Evolutionary conservation across 768 basidiomycete species (phyloP).

Genomic region (Cystoderma amianthinum): DNA sequence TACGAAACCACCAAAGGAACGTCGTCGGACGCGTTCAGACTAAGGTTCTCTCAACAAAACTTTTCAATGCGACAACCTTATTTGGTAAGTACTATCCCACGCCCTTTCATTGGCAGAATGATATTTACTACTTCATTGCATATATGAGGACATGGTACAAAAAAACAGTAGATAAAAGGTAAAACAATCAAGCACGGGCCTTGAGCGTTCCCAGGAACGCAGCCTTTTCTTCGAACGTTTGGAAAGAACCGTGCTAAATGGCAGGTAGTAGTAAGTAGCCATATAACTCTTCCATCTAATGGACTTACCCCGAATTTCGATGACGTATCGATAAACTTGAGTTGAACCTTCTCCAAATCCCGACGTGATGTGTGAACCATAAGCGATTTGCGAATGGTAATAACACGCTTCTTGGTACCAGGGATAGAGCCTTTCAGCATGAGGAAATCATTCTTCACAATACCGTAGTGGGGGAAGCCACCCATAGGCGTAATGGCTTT

Average conservation of each 20-base stretch:
- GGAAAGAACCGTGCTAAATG: conserved; percentile 87
- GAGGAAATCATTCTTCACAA: conserved; percentile 97
- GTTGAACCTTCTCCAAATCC: conserved; percentile 95
- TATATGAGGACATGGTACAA: conserved; percentile 28
- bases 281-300: background rate
- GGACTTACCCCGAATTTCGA: conserved; percentile 90
- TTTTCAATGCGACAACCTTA: too few species aligned
- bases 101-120: background rate
- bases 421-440: conserved; percentile 95
- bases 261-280: conserved; percentile 6
- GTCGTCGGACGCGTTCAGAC: conserved; percentile 23
- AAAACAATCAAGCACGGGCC: conserved; percentile 57
- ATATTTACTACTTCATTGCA: too few species aligned
- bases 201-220: conserved; percentile 93
- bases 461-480: conserved; percentile 98
- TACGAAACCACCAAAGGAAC: conserved; percentile 19
- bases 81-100: background rate
- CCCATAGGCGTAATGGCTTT: conserved; percentile 96
- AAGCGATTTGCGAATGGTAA: conserved; percentile 95
- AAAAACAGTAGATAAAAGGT: conserved; percentile 33
- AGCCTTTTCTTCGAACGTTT: conserved; percentile 93
- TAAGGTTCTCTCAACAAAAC: background rate
- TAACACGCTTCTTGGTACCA: conserved; percentile 96
- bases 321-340: conserved; percentile 98
- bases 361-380: conserved; percentile 94